These are phyloP conservation scores for Monosporascus sp. DNA, from an alignment of 2,329 filamentous ascomycete species.

Conservation along the genomic window DNA sequence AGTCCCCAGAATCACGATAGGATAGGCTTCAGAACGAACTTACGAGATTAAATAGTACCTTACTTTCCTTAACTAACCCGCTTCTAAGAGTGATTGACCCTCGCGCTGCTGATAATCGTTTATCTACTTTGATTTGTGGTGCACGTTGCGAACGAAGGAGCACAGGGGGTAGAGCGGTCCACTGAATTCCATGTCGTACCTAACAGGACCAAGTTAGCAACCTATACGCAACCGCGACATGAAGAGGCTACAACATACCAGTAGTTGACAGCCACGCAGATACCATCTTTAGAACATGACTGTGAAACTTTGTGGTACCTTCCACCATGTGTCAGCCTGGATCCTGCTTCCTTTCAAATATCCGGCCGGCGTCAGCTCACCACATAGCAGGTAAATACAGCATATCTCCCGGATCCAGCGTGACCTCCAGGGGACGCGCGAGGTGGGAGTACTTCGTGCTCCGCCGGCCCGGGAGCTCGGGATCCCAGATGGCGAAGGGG, in stretches of 20 bases:
- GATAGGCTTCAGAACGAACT: background rate
- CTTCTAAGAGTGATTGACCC: too few relatives aligned
- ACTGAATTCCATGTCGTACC: slow-evolving; percentile 76
- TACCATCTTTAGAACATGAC: slow-evolving; percentile 59
- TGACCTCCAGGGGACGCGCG: slow-evolving; percentile 59
- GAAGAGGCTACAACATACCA: slow-evolving; percentile 45
- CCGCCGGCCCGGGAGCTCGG: slow-evolving; percentile 47
- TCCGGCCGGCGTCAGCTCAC: slow-evolving; percentile 36
- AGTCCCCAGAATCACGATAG: background rate
- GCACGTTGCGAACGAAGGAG: slow-evolving; percentile 45
- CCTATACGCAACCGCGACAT: background rate
- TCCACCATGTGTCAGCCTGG: background rate
- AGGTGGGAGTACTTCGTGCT: slow-evolving; percentile 54
- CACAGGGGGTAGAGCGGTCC: slow-evolving; percentile 61
- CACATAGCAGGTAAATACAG: slow-evolving; percentile 77
- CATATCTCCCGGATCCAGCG: slow-evolving; percentile 69
- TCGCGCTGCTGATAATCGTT: background rate
- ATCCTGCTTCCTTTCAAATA: background rate
- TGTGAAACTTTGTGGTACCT: slow-evolving; percentile 78
- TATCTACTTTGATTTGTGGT: background rate
- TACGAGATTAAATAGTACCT: background rate
- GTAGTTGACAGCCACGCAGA: slow-evolving; percentile 77
- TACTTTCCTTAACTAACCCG: background rate
- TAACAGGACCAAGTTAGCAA: slow-evolving; percentile 21
- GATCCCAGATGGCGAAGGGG: slow-evolving; percentile 72